Evolutionary conservation across 805 yeast genomes (phyloP).

Genomic region (Kregervanrija pseudodelftensis): DNA sequence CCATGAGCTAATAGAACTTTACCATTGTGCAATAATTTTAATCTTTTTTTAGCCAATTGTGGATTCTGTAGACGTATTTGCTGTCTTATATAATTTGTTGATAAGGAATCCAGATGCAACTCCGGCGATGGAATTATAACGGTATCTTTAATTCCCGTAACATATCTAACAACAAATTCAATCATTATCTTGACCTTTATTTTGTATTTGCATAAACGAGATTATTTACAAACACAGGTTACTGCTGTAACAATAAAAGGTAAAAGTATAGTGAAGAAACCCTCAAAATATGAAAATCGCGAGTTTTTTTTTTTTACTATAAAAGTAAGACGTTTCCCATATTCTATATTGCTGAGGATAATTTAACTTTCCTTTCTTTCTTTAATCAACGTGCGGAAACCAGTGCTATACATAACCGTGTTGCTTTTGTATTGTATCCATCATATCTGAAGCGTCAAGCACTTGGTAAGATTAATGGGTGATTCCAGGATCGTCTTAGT

Average conservation of each 20-base stretch:
- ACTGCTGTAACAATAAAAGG: too few relatives aligned
- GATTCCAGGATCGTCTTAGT: slow-evolving; percentile 52
- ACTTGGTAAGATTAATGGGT: slow-evolving; percentile 53
- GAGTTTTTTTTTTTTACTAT: too few relatives aligned
- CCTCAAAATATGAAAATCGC: too few relatives aligned
- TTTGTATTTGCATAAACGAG: background rate
- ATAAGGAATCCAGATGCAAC: slow-evolving; percentile 23
- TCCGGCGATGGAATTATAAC: slow-evolving; percentile 17
- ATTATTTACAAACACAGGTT: background rate
- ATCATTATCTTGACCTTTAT: background rate
- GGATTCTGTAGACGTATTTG: slow-evolving; percentile 32
- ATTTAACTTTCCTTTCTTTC: slow-evolving; percentile 11
- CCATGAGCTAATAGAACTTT: slow-evolving; percentile 52
- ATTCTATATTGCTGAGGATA: too few relatives aligned
- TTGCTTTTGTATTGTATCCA: slow-evolving; percentile 44
- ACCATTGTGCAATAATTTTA: slow-evolving; percentile 66
- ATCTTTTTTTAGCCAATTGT: slow-evolving; percentile 34
- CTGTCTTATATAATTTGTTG: slow-evolving; percentile 33
- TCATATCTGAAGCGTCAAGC: slow-evolving; percentile 51
- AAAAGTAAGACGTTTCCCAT: too few relatives aligned
- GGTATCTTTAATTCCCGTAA: slow-evolving; percentile 37
- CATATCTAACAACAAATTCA: slow-evolving; percentile 36
- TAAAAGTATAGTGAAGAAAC: too few relatives aligned
- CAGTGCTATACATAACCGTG: slow-evolving; percentile 61
- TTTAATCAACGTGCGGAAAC: slow-evolving; percentile 59